Evolutionary conservation across 1,284 basidiomycete genomes (phyloP).

Genomic region (Naganishia albida): DNA sequence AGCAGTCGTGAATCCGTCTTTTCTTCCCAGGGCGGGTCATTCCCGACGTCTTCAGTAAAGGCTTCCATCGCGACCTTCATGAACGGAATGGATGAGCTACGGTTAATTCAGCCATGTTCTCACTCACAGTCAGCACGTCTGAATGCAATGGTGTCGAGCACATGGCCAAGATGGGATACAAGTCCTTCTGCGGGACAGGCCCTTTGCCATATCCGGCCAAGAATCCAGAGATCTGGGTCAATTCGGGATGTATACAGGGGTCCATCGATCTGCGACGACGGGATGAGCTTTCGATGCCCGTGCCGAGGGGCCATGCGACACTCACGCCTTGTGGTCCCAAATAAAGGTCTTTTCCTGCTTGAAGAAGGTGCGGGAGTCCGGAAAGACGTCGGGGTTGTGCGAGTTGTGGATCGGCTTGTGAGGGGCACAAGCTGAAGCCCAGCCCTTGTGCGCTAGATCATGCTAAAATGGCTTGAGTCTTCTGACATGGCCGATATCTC

Average conservation of each 20-base stretch:
- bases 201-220: conserved; percentile 59
- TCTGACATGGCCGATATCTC: too few species aligned
- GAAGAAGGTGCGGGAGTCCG: conserved; percentile 44
- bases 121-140: conserved; percentile 63
- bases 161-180: conserved; percentile 62
- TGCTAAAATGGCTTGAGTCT: conserved; percentile 35
- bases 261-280: conserved; percentile 58
- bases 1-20: conserved; percentile 62
- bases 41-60: conserved; percentile 52
- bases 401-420: conserved; percentile 45
- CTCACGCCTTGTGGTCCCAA: conserved; percentile 51
- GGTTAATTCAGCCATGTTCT: conserved; percentile 27
- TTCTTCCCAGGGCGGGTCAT: conserved; percentile 62
- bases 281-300: conserved; percentile 29
- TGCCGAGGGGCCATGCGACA: conserved; percentile 30
- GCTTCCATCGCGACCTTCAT: conserved; percentile 52
- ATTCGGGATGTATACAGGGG: conserved; percentile 61
- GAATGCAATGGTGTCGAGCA: conserved; percentile 62
- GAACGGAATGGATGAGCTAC: background rate
- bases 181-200: conserved; percentile 56
- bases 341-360: conserved; percentile 43
- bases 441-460: conserved; percentile 48
- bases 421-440: conserved; percentile 49
- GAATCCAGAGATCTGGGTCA: conserved; percentile 61
- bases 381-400: conserved; percentile 39